phyloP scores from a whole-genome alignment of 352 stramenopile genomes.

The Pseudoperonospora humuli region DNA sequence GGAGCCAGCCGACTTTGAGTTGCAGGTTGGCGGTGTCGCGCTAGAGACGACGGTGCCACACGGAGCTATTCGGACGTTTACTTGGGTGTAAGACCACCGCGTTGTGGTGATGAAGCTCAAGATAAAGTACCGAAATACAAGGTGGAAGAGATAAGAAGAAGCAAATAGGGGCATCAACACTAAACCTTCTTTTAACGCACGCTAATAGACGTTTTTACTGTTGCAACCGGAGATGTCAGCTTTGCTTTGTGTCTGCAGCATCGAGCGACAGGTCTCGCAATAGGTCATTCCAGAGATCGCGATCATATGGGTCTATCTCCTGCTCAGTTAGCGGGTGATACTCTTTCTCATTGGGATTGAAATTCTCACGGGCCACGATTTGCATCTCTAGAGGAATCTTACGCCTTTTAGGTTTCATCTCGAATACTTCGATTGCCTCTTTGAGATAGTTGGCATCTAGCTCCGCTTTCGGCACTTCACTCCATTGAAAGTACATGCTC shows the following conservation, averaged over 20 bases:
- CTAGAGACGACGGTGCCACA: slow-evolving; percentile 46
- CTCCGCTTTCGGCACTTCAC: slow-evolving; percentile 47
- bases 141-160: neutral
- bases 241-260: slow-evolving; percentile 12
- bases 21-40: slow-evolving; percentile 36
- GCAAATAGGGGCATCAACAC: neutral
- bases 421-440: slow-evolving; percentile 71
- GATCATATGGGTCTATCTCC: slow-evolving; percentile 46
- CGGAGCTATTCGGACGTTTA: slow-evolving; percentile 66
- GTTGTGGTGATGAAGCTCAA: neutral
- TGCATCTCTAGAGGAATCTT: slow-evolving; percentile 65
- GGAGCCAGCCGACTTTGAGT: slow-evolving; percentile 53
- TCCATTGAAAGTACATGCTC: slow-evolving; percentile 68
- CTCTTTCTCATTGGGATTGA: slow-evolving; percentile 22
- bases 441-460: slow-evolving; percentile 63
- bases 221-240: slow-evolving; percentile 1
- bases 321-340: slow-evolving; percentile 34
- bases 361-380: slow-evolving; percentile 29
- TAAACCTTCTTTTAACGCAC: slow-evolving; percentile 1
- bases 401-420: slow-evolving; percentile 68
- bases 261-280: slow-evolving; percentile 30
- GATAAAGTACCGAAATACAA: neutral
- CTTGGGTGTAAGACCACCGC: slow-evolving; percentile 39
- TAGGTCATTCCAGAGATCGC: slow-evolving; percentile 63
- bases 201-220: slow-evolving; percentile 1